phyloP scores from a whole-genome alignment of 139 green algal species.

The Marvania coccoides region DNA sequence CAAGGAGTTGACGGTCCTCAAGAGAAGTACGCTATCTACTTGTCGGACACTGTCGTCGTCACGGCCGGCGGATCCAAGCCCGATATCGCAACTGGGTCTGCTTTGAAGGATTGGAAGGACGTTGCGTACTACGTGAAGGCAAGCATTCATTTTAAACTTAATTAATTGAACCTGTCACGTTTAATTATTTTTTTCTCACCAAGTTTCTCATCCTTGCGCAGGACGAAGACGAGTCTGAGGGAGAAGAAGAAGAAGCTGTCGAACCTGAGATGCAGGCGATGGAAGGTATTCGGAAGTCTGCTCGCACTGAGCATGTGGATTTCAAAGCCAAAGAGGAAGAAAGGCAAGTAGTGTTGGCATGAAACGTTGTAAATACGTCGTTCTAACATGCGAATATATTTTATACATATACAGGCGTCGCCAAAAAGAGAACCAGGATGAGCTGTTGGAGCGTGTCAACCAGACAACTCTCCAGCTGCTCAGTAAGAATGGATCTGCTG shows the following conservation, averaged over 20 bases:
- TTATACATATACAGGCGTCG: conserved; percentile 41
- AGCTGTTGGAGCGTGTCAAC: conserved; percentile 73
- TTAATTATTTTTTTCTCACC: not conserved
- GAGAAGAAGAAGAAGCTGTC: conserved; percentile 31
- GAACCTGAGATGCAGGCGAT: not conserved
- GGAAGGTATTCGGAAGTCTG: conserved; percentile 23
- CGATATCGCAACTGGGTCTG: conserved; percentile 54
- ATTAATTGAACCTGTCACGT: not conserved
- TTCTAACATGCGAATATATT: not conserved
- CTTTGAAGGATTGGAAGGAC: conserved; percentile 50
- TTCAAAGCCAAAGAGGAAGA: conserved; percentile 64
- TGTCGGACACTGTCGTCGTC: conserved; percentile 87
- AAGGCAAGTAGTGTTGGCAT: conserved; percentile 24
- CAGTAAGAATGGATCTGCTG: conserved; percentile 4
- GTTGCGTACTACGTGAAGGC: conserved; percentile 60
- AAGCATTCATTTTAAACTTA: too few relatives aligned
- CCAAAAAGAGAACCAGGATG: conserved; percentile 68
- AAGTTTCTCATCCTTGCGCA: not conserved
- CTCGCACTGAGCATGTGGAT: conserved; percentile 67
- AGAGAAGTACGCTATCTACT: conserved; percentile 54
- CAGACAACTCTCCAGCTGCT: conserved; percentile 63
- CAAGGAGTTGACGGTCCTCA: conserved; percentile 12
- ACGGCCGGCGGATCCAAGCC: conserved; percentile 27
- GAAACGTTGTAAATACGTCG: not conserved
- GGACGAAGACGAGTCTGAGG: conserved; percentile 37